Conservation (phyloP, 139 green algal genomes). For the Gonium pectorale region DNA sequence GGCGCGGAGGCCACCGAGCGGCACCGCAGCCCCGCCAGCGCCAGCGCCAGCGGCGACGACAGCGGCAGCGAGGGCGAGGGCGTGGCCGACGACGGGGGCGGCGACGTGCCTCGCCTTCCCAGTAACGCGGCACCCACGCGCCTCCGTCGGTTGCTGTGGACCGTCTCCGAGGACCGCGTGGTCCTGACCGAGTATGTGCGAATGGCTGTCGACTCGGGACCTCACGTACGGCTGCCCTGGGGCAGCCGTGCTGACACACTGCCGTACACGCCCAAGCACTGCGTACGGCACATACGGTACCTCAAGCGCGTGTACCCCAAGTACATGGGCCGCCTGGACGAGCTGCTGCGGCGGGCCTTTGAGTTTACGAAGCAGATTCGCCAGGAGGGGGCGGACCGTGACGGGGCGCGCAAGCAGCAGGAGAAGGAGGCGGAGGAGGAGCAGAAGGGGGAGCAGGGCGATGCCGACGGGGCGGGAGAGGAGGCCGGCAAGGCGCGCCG, state of each 20-base stretch:
- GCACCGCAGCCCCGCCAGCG: background rate
- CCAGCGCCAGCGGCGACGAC: background rate
- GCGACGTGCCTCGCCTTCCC: background rate
- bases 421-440: background rate
- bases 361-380: background rate
- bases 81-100: background rate
- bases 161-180: slow-evolving; percentile 20
- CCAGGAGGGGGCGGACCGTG: background rate
- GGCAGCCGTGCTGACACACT: background rate
- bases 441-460: background rate
- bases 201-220: background rate
- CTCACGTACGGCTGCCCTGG: slow-evolving; percentile 16
- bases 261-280: background rate
- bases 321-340: slow-evolving; percentile 25
- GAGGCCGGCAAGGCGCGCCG: too few species aligned
- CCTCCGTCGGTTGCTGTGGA: slow-evolving; percentile 13
- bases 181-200: background rate
- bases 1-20: background rate
- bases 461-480: too few species aligned
- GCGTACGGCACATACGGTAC: slow-evolving; percentile 10
- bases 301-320: slow-evolving; percentile 9
- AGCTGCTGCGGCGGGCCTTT: slow-evolving; percentile 7
- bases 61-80: background rate
- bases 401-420: too few species aligned
- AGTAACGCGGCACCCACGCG: slow-evolving; percentile 13